Base-by-base conservation (phyloP, 2,329 filamentous ascomycete genomes). In the Endocalyx cinctus region DNA sequence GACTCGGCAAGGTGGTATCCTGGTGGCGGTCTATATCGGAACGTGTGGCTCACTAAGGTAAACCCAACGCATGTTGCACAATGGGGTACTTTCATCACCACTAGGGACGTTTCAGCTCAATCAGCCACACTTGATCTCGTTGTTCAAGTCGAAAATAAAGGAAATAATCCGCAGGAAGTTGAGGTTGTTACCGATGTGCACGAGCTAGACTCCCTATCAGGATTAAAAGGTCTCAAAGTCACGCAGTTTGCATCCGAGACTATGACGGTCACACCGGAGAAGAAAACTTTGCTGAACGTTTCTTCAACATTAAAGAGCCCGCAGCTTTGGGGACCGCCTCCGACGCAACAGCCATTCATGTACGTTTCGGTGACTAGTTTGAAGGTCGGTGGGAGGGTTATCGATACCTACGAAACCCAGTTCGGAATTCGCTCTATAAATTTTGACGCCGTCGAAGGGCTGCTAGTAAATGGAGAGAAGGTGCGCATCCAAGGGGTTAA, bases 1-100 rank as follows among this genome's bases (percentile, higher is more conserved):
- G 58, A 70, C 11, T 67, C 60, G 2, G 68, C 71, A 3, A 62
- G 71, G 3, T 76, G 69, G 69, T 76, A 75, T 39, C 70, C 71
- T 5, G 71, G 72, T 10, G 71, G 57, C 10, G 72, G 71, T 1
- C 54, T 76, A 11, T 75, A 75, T 45, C 63, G 70, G 2, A 72
- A 73, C 37, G 58, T 75, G 4, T 77, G 70, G 71, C 58, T 77
- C 12, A 62, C 66, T 22, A 73, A 68, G 37, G 63, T 66, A 10
- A 51, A 64, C 22, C 48, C 60, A 2, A 55, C 60, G 0, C 72
- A 74, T 37, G 62, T 77, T 3, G 63, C 51, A 6, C 66, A 75
- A 27, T 70, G 56, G 28, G 72, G 72, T 4, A 74, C 70, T 0
- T 67, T 59, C 29, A 55, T 75, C 34, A 70, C 64, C 1, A 64